Percentiles rank a stretch among this genome's conserved stretches.
These are phyloP conservation scores for Oehlia diaphana DNA, from an alignment of 192 early-diverging fungal genomes.

Conservation along the genomic window DNA sequence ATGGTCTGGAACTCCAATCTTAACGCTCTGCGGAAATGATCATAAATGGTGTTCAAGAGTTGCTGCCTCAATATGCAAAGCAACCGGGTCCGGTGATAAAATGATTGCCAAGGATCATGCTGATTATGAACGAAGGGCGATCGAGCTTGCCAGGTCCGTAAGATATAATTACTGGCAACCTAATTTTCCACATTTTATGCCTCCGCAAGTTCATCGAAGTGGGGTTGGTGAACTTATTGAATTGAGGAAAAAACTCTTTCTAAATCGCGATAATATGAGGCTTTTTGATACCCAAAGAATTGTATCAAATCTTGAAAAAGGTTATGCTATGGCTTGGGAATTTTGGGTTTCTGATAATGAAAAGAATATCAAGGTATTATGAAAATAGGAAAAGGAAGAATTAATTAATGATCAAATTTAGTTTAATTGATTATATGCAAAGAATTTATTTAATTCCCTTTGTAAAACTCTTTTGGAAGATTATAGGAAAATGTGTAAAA, in stretches of 20 bases:
- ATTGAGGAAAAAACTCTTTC: conserved; percentile 68
- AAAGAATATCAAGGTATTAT: background rate
- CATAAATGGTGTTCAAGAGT: conserved; percentile 94
- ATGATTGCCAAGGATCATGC: conserved; percentile 67
- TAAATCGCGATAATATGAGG: conserved; percentile 73
- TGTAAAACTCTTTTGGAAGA: too few species aligned
- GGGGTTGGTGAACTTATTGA: conserved; percentile 59
- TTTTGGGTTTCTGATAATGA: conserved; percentile 68
- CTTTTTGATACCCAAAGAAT: conserved; percentile 88
- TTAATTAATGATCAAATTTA: background rate
- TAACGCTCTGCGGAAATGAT: conserved; percentile 83
- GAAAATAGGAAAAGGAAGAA: background rate
- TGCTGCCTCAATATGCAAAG: conserved; percentile 80
- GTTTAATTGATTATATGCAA: background rate
- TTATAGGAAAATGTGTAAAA: too few species aligned
- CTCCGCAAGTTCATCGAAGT: conserved; percentile 35
- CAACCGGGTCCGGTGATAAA: conserved; percentile 70
- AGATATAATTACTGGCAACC: conserved; percentile 19
- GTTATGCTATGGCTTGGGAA: conserved; percentile 68
- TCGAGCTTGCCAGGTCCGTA: conserved; percentile 55
- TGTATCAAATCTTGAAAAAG: conserved; percentile 82
- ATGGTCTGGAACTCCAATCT: conserved; percentile 90
- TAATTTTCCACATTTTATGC: background rate
- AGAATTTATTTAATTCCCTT: too few species aligned
- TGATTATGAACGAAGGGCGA: conserved; percentile 67